phyloP scores from a whole-genome alignment of 768 basidiomycete genomes.

The Rhodocollybia butyracea region DNA sequence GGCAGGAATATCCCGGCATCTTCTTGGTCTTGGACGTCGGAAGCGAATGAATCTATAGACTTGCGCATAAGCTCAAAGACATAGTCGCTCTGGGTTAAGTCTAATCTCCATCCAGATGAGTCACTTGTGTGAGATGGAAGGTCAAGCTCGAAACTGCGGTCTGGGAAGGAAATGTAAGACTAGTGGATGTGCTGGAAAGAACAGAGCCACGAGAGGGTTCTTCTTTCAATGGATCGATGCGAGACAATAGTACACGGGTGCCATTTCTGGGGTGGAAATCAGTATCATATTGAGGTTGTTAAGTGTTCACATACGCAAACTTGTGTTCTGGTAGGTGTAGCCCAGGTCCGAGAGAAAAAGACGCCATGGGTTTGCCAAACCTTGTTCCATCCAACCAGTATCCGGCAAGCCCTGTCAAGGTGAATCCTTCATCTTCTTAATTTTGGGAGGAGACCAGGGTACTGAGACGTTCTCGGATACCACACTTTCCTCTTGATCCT shows the following conservation, averaged over 20 bases:
- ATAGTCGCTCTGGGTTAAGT: slow-evolving; percentile 66
- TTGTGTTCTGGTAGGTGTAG: slow-evolving; percentile 58
- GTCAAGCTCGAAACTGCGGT: slow-evolving; percentile 19
- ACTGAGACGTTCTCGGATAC: slow-evolving; percentile 58
- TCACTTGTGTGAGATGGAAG: slow-evolving; percentile 35
- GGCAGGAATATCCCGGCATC: slow-evolving; percentile 10
- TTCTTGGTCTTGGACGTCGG: slow-evolving; percentile 48
- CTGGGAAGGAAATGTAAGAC: slow-evolving; percentile 57
- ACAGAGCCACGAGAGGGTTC: slow-evolving; percentile 52
- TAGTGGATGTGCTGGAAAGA: slow-evolving; percentile 43
- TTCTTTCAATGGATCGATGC: slow-evolving; percentile 58
- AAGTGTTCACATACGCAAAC: slow-evolving; percentile 55
- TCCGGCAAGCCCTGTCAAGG: slow-evolving; percentile 58
- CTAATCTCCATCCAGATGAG: slow-evolving; percentile 49
- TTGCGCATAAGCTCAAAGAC: slow-evolving; percentile 65
- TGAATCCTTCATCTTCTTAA: slow-evolving; percentile 73
- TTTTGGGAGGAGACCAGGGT: slow-evolving; percentile 60
- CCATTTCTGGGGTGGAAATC: slow-evolving; percentile 50
- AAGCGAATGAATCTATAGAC: slow-evolving; percentile 56
- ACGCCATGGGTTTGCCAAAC: slow-evolving; percentile 64
- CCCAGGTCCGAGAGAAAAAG: slow-evolving; percentile 64
- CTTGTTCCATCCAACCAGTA: slow-evolving; percentile 67
- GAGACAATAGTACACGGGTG: slow-evolving; percentile 62
- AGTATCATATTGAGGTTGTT: not conserved
- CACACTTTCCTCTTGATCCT: slow-evolving; percentile 59